Percentiles rank a stretch among this genome's conserved stretches.
phyloP scores from a whole-genome alignment of 2,329 filamentous ascomycete species.

The Pseudogymnoascus sp. region DNA sequence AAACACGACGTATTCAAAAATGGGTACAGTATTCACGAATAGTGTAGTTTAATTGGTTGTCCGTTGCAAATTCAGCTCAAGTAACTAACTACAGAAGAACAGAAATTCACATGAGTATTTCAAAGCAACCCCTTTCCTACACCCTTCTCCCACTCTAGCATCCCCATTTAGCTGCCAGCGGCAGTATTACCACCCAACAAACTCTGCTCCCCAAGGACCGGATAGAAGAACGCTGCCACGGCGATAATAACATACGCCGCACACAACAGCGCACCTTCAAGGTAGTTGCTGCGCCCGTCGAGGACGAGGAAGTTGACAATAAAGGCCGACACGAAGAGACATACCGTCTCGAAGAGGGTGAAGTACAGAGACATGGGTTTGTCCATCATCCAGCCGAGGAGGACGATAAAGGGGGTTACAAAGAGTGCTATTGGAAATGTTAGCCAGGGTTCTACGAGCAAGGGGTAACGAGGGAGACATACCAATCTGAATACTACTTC shows the following conservation, averaged over 20 bases:
- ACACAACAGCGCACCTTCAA: conserved; percentile 66
- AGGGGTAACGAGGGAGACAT: conserved; percentile 13
- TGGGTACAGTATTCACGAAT: background rate
- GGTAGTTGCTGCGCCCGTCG: conserved; percentile 78
- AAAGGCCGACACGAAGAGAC: conserved; percentile 74
- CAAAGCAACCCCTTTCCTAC: background rate
- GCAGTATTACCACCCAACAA: conserved; percentile 26
- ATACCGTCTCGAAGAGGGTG: conserved; percentile 81
- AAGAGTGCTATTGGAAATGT: conserved; percentile 43
- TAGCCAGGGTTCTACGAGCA: background rate
- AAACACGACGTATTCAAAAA: background rate
- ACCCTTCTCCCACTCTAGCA: background rate
- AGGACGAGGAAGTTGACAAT: conserved; percentile 84
- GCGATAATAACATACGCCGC: conserved; percentile 62
- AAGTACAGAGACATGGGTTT: conserved; percentile 76
- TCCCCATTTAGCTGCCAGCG: conserved; percentile 18
- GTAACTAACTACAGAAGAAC: background rate
- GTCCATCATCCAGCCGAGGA: conserved; percentile 62
- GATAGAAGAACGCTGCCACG: conserved; percentile 61
- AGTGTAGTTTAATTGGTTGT: background rate
- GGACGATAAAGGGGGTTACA: conserved; percentile 61
- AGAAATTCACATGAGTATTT: background rate
- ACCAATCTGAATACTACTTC: conserved; percentile 63
- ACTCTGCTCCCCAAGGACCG: conserved; percentile 42
- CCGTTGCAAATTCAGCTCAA: background rate